A percentile compares a stretch with the other conserved stretches of the same genome.
Evolutionary conservation across 805 yeast species (phyloP).

Genomic region (Wickerhamiella sorbophila): DNA sequence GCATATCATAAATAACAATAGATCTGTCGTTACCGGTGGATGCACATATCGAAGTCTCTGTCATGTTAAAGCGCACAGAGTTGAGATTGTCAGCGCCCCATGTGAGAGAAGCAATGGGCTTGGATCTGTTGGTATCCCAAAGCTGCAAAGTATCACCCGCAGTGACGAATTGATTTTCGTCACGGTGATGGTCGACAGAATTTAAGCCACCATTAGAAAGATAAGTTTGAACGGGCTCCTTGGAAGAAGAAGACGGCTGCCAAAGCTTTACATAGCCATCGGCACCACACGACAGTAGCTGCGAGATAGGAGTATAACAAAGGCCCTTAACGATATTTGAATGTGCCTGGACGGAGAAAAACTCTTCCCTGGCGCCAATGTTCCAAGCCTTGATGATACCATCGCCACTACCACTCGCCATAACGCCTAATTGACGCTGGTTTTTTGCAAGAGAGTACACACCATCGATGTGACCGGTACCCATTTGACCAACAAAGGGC

Average conservation of each 20-base stretch:
- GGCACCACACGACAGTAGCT: conserved; percentile 72
- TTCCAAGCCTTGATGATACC: conserved; percentile 94
- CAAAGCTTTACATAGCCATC: conserved; percentile 84
- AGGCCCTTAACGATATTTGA: conserved; percentile 81
- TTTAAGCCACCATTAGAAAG: conserved; percentile 74
- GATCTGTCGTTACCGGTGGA: conserved; percentile 79
- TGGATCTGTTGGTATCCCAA: conserved; percentile 80
- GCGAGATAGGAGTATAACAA: conserved; percentile 49
- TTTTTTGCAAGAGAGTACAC: conserved; percentile 78
- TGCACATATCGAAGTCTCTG: conserved; percentile 80
- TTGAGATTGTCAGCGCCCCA: conserved; percentile 96
- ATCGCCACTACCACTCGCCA: conserved; percentile 91
- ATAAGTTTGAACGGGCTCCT: conserved; percentile 63
- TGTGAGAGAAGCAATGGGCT: conserved; percentile 60
- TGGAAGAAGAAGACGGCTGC: conserved; percentile 41
- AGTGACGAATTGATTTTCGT: conserved; percentile 64
- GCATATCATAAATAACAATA: conserved; percentile 73
- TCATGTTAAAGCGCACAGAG: conserved; percentile 72
- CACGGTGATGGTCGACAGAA: conserved; percentile 74
- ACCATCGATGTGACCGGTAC: conserved; percentile 91
- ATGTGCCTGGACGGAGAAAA: conserved; percentile 72
- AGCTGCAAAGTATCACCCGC: conserved; percentile 82
- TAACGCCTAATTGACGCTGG: conserved; percentile 47
- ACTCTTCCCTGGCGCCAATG: conserved; percentile 61
- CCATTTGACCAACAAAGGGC: conserved; percentile 90